phyloP scores from a whole-genome alignment of 257 asterid genomes.

The Jasminum sambac region DNA sequence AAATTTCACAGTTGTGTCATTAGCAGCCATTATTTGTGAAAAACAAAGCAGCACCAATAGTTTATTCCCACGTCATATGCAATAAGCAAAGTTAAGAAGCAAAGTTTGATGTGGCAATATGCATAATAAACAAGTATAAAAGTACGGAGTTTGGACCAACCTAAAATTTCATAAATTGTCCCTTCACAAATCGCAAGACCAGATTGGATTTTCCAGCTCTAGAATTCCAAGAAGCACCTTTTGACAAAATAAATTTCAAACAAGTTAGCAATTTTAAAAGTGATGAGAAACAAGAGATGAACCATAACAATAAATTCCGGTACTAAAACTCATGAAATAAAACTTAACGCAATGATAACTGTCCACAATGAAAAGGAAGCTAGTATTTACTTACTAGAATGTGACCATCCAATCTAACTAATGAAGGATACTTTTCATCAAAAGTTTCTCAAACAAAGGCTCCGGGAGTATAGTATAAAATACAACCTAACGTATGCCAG shows the following conservation, averaged over 20 bases:
- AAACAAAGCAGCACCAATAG: slow-evolving; percentile 89
- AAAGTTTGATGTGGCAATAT: neutral
- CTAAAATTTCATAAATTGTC: slow-evolving; percentile 84
- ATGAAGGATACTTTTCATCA: neutral
- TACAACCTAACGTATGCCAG: neutral
- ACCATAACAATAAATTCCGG: neutral
- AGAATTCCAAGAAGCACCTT: slow-evolving; percentile 87
- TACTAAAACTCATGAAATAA: neutral
- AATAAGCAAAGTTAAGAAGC: slow-evolving; percentile 13
- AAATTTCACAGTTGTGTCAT: slow-evolving; percentile 76
- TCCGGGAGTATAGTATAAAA: neutral
- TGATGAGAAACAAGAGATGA: neutral
- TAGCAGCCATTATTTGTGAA: slow-evolving; percentile 78
- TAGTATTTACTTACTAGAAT: slow-evolving; percentile 11
- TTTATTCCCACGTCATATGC: slow-evolving; percentile 65
- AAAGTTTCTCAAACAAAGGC: neutral
- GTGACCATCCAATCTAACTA: neutral
- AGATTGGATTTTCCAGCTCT: slow-evolving; percentile 90
- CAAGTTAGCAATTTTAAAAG: slow-evolving; percentile 19
- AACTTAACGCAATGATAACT: slow-evolving; percentile 3
- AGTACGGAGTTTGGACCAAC: slow-evolving; percentile 30
- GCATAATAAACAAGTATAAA: neutral
- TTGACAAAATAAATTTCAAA: neutral
- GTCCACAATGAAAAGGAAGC: neutral
- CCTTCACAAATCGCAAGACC: slow-evolving; percentile 81